Evolutionary conservation across 495 filamentous ascomycete genomes (phyloP), one percentile per base, ranked within the genome.

Genomic region (Xylaria grammica): DNA sequence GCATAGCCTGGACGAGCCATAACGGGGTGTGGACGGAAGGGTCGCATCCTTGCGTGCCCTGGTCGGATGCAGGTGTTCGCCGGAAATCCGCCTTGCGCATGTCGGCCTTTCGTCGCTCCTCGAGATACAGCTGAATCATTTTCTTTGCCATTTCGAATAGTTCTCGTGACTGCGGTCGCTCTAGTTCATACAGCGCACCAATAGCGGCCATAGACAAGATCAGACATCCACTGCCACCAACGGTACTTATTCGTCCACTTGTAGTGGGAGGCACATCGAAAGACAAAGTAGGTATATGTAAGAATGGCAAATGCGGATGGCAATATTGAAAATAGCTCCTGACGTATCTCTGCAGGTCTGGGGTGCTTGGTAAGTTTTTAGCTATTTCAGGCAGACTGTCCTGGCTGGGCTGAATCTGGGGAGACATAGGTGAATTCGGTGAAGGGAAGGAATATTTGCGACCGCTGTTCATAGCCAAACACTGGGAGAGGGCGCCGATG

Each of bases 1-100:
- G 84, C 95, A 99, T 97, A 1, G 95, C 94, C 72, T 99, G 95
- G n/a, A 99, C 92, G 29, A 99, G 84, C 95, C 95, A 97, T 53
- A 97, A 82, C 2, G 95, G 95, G 13, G 93, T 97, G 67, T 95
- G 90, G 46, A 89, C 81, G 1, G 88, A 83, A 67, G 85, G 85
- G 62, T 94, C 90, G 60, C 85, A 82, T 36, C 82, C 77, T 53
- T 82, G 78, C 62, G 76, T 75, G 67, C 75, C 75, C 10, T 79
- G 76, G 63, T 82, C 79, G 53, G 81, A 80, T 56, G 79, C 64
- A 22, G 82, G 74, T 24, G 85, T 75, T 68, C 85, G 84, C 27
- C 90, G 88, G 67, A 87, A 89, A 64, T 91, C 82, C 40, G 90
- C 90, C 59, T 91, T 90, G 59, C 91, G 87, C 79, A 96, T 87